Conservation (phyloP, 139 green algal genomes). For the Asterochloris sp. region DNA sequence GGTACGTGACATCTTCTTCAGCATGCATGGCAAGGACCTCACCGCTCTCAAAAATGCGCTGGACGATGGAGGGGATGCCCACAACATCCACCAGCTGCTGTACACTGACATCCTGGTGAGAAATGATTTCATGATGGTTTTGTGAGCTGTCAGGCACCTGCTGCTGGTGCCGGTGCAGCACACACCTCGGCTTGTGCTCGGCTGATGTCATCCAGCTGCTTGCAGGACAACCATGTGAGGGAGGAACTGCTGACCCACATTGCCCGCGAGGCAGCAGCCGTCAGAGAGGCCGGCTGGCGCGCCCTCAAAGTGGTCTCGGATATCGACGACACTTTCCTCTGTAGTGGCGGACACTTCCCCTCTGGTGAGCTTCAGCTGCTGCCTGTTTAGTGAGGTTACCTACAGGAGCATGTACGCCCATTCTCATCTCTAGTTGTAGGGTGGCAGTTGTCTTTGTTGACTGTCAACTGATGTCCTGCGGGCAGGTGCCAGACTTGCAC, state of each 20-base stretch:
- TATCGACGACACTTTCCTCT: conserved; percentile 58
- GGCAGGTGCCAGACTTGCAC: neutral
- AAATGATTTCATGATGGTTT: neutral
- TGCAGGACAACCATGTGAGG: conserved; percentile 21
- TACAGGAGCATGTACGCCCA: no score
- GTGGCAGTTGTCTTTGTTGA: no score
- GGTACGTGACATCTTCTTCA: conserved; percentile 33
- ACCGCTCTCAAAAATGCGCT: conserved; percentile 44
- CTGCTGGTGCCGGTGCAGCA: neutral
- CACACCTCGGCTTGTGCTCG: neutral
- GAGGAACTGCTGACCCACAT: conserved; percentile 43
- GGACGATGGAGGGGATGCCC: conserved; percentile 44
- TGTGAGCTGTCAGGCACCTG: no score
- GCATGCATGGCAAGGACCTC: conserved; percentile 43
- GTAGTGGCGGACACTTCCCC: conserved; percentile 43
- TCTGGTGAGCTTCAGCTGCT: neutral
- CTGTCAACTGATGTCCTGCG: no score
- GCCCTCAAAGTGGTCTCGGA: conserved; percentile 52
- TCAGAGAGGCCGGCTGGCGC: conserved; percentile 12
- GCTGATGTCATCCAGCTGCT: neutral
- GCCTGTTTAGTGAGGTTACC: no score
- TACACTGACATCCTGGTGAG: conserved; percentile 48
- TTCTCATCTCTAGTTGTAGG: no score
- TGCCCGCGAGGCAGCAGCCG: conserved; percentile 21
- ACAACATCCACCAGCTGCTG: conserved; percentile 52